Conservation (phyloP, 192 early-diverging fungal genomes). For the Coemansia sp. region DNA sequence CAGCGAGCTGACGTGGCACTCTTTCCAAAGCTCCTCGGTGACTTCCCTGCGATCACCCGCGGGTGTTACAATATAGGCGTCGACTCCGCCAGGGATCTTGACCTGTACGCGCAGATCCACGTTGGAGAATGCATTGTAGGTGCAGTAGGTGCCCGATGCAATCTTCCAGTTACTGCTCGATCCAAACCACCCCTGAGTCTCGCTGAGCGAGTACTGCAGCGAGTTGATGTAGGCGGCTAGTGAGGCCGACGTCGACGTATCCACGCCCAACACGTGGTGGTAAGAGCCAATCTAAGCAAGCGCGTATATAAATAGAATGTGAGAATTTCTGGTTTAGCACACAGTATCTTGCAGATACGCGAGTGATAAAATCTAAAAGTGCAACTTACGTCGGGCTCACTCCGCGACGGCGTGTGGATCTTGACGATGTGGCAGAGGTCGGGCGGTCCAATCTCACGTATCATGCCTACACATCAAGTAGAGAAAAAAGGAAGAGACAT, state of each 20-base stretch:
- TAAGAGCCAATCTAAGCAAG: conserved; percentile 77
- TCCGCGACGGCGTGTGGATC: conserved; percentile 65
- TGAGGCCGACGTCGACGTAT: conserved; percentile 92
- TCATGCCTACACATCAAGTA: conserved; percentile 59
- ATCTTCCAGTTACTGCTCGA: conserved; percentile 62
- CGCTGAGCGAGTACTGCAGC: conserved; percentile 73
- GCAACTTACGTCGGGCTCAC: conserved; percentile 41
- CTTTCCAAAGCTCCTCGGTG: conserved; percentile 85
- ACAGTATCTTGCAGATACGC: not conserved
- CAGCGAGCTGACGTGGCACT: conserved; percentile 85
- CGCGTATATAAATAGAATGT: conserved; percentile 8
- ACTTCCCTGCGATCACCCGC: conserved; percentile 85
- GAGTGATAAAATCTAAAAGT: not conserved
- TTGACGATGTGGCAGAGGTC: conserved; percentile 98
- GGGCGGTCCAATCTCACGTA: conserved; percentile 95
- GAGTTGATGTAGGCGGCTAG: conserved; percentile 98
- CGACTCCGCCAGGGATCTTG: conserved; percentile 97
- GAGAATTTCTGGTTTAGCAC: conserved; percentile 5
- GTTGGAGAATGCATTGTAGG: conserved; percentile 96
- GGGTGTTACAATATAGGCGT: conserved; percentile 86
- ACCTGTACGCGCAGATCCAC: conserved; percentile 99
- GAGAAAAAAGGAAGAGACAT: conserved; percentile 8
- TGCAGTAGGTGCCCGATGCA: conserved; percentile 79
- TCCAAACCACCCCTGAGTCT: conserved; percentile 53
- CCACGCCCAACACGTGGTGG: conserved; percentile 77